phyloP scores from a whole-genome alignment of 2,329 filamentous ascomycete genomes.

The Neofusicoccum kwambonambiense region DNA sequence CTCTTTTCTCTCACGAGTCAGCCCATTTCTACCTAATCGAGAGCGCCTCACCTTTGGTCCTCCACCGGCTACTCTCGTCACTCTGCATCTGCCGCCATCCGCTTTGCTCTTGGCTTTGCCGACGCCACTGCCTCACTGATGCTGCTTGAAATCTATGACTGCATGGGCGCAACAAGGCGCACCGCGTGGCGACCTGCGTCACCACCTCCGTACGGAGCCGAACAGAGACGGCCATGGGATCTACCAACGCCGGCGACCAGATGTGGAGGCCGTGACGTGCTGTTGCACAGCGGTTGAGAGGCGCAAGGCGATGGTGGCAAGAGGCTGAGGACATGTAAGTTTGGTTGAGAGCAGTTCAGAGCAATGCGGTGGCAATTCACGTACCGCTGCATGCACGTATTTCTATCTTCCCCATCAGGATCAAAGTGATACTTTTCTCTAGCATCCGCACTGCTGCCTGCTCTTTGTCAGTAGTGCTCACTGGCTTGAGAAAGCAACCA shows the following conservation, averaged over 20 bases:
- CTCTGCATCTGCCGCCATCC: background rate
- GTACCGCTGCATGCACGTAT: background rate
- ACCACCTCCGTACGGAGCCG: background rate
- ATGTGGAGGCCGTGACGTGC: background rate
- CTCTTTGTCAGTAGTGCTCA: too few species aligned
- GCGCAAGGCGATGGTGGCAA: background rate
- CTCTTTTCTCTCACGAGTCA: background rate
- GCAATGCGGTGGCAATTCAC: background rate
- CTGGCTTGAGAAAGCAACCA: too few species aligned
- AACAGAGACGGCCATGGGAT: background rate
- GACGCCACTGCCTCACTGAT: background rate
- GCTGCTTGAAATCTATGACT: background rate
- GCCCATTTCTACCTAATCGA: background rate
- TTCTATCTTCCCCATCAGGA: too few species aligned
- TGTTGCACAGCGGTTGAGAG: too few species aligned
- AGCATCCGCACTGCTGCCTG: too few species aligned
- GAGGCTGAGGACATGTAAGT: background rate
- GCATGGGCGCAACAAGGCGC: background rate
- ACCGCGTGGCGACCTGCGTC: background rate
- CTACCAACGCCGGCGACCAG: background rate
- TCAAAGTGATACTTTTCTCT: too few species aligned
- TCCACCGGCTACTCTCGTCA: background rate
- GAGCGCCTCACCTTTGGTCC: background rate
- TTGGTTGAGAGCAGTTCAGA: background rate
- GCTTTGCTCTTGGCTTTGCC: background rate